Base-by-base conservation (phyloP, 2,329 filamentous ascomycete species). In the Eurotiales sp. region DNA sequence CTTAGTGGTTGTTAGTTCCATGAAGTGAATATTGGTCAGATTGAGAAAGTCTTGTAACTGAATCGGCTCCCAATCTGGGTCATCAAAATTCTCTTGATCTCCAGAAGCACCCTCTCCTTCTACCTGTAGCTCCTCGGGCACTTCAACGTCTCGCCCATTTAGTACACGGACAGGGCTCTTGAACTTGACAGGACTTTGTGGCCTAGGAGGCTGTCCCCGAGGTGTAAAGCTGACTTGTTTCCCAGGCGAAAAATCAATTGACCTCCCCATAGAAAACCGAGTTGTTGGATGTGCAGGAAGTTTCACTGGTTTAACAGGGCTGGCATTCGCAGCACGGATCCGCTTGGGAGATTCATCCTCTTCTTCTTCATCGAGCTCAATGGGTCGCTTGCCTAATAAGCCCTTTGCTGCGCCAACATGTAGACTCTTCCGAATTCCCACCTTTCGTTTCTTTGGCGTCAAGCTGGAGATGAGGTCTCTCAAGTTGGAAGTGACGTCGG, bases 1-100 rank as follows among this genome's bases (percentile, higher is more conserved):
- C 67, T 97, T 97, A 1, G 91, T 96, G 0, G 92, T 96, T n/a
- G 87, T 96, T 45, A 99, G 77, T 66, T 99, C 93, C 88, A 99
- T 96, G 72, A 99, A 99, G 49, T 91, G 88, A 62, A 99, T 96
- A 53, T 89, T 95, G 2, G 92, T 96, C 83, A 96, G 85, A 56
- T 95, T 89, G 40, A 99, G 74, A 71, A 99, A 99, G 48, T 96
- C 88, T 60, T 96, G 90, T 3, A 99, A 77, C 41, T 91, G 87
- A 49, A 96, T 90, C 19, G 78, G 76, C n/a, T 82, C 78, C 5
- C 74, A 67, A 41, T 77, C 71, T 25, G 74, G 59, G 27, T 77
- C 72, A 6, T 62, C 57, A n/a, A 76, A 68, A 22, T 67, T 62
- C 2, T 57, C 52, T 21, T 75, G 68, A 17, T 79, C 77, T 8